Base-by-base conservation (phyloP, 495 filamentous ascomycete species). In the Neurospora sp. region DNA sequence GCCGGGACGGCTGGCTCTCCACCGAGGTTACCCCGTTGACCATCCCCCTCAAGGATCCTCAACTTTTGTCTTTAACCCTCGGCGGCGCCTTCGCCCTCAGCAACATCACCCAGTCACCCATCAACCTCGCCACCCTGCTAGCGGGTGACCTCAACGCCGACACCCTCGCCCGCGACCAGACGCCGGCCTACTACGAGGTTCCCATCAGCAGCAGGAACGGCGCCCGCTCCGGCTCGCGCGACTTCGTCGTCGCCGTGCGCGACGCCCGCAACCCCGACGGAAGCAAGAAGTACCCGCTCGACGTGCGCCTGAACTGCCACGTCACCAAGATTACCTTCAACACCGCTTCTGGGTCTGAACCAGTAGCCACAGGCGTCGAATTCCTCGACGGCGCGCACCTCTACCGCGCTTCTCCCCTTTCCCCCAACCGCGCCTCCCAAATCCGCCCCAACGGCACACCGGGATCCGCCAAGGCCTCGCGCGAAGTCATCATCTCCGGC, bases 401-500 rank as follows among this genome's bases (percentile, higher is more conserved):
- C 9, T 92, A 91, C 81, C 81, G 85, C 40, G 89, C 90, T 6
- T 86, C 87, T 66, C 88, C 88, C 2, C 79, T 79, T 1, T 73
- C 69, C n/a, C 76, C 71, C 71, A 80, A 8, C 70, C 14, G 31
- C 38, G 46, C 46, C 2, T 8, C 3, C 7, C 11, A 27, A 4
- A 20, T 53, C 46, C 46, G 46, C 5, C 27, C 53, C 53, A 35
- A 35, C 27, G 87, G 87, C 69, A 82, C 73, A 0, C 79, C 82
- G 0, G 85, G 86, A 27, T 82, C 81, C 16, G 86, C 83, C 5
- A 77, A 75, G 3, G 89, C 87, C 0, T 83, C 83, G 1, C 82
- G 84, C 37, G 90, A 92, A 77, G 88, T 93, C 61, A 89, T 93
- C 72, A 70, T 93, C 7, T 79, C 89, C 14, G 89, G 84, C 11